These are phyloP conservation scores for Ophiosphaerella narmari DNA, from an alignment of 2,329 filamentous ascomycete species.

Conservation along the genomic window DNA sequence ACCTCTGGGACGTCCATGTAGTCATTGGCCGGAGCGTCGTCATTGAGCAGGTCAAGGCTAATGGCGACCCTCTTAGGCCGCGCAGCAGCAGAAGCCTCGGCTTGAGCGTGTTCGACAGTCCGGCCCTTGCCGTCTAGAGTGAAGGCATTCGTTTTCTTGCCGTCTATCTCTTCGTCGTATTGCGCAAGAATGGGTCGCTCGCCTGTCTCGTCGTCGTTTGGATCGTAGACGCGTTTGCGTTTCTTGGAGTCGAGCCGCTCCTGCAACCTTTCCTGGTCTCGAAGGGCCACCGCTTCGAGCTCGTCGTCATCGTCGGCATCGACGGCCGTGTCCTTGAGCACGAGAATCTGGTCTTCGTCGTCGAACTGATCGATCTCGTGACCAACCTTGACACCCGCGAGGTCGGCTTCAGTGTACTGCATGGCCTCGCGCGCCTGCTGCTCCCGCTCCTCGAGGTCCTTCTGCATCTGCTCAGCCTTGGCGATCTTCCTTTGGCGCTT, in stretches of 20 bases:
- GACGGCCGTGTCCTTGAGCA: slow-evolving; percentile 90
- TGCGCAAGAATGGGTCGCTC: slow-evolving; percentile 76
- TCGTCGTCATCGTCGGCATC: slow-evolving; percentile 85
- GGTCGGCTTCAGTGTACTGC: slow-evolving; percentile 82
- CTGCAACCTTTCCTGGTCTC: slow-evolving; percentile 71
- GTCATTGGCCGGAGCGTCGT: slow-evolving; percentile 75
- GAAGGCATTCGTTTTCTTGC: slow-evolving; percentile 87
- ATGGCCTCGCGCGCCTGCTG: slow-evolving; percentile 63
- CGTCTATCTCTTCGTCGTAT: slow-evolving; percentile 93
- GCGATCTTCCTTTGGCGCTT: slow-evolving; percentile 92
- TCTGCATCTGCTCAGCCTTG: slow-evolving; percentile 69
- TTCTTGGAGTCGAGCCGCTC: slow-evolving; percentile 87
- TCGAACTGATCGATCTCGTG: slow-evolving; percentile 84
- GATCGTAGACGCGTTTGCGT: slow-evolving; percentile 86
- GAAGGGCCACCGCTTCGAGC: slow-evolving; percentile 75
- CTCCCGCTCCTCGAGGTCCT: slow-evolving; percentile 75
- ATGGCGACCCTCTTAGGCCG: slow-evolving; percentile 71
- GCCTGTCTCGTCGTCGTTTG: slow-evolving; percentile 71
- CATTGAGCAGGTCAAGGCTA: slow-evolving; percentile 72
- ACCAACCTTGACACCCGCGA: slow-evolving; percentile 88
- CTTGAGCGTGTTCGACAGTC: slow-evolving; percentile 63
- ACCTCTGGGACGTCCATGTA: slow-evolving; percentile 86
- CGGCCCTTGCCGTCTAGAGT: slow-evolving; percentile 80
- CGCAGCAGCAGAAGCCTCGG: slow-evolving; percentile 57
- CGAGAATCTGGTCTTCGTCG: slow-evolving; percentile 85